Conservation (phyloP, 2,329 filamentous ascomycete genomes). For the Penicillium sp. region DNA sequence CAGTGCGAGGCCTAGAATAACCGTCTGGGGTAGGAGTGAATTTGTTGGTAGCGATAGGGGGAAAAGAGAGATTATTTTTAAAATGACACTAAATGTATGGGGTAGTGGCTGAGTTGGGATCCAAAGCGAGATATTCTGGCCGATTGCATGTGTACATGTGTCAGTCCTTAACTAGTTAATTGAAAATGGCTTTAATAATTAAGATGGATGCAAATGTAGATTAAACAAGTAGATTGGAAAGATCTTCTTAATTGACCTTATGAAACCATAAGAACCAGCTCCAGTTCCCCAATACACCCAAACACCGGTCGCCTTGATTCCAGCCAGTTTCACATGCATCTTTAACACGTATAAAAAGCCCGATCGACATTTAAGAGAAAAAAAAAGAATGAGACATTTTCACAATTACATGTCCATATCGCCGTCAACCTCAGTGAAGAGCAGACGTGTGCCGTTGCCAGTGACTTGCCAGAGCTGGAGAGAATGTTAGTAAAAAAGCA, state of each 20-base stretch:
- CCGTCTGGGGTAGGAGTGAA: not conserved
- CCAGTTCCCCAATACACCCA: slow-evolving; percentile 22
- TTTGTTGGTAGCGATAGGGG: not conserved
- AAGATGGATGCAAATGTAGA: not conserved
- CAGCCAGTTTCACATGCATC: slow-evolving; percentile 26
- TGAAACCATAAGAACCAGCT: slow-evolving; percentile 16
- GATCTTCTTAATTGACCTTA: slow-evolving; percentile 21
- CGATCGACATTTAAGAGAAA: slow-evolving; percentile 8
- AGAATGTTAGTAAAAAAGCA: slow-evolving; percentile 39
- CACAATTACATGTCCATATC: slow-evolving; percentile 49
- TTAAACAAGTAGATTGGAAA: slow-evolving; percentile 12
- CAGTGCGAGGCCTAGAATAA: slow-evolving; percentile 29
- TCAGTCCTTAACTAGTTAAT: not conserved
- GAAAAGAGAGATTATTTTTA: too few relatives aligned
- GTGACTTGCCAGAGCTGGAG: slow-evolving; percentile 74
- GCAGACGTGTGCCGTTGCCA: slow-evolving; percentile 66
- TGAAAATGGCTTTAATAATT: not conserved
- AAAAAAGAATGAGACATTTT: not conserved
- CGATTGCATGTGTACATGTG: not conserved
- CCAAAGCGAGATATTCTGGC: not conserved
- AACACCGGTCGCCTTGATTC: slow-evolving; percentile 25
- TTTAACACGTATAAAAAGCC: slow-evolving; percentile 17
- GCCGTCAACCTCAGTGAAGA: slow-evolving; percentile 66
- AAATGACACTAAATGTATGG: not conserved
- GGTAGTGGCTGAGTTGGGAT: not conserved